Evolutionary conservation across 345 rosid species (phyloP).

Genomic region (Moricandia moricandioides): DNA sequence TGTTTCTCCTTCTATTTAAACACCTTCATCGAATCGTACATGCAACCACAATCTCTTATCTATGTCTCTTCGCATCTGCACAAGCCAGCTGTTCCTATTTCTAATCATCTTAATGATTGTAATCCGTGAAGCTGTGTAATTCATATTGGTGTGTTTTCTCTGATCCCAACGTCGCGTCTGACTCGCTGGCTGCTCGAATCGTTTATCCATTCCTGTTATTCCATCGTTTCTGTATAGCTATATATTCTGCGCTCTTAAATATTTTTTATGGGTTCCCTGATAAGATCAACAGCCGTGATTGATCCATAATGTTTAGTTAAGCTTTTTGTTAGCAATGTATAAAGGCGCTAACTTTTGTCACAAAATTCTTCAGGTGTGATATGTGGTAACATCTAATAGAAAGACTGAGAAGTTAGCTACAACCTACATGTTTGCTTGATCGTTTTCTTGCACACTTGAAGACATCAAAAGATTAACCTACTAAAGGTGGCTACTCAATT

Average conservation of each 20-base stretch:
- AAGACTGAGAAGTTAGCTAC: conserved; percentile 82
- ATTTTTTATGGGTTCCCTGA: not conserved
- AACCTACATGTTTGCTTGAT: conserved; percentile 54
- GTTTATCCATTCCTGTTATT: not conserved
- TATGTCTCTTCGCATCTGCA: not conserved
- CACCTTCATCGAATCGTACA: not conserved
- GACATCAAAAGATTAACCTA: conserved; percentile 69
- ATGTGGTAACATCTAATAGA: conserved; percentile 70
- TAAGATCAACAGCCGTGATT: not conserved
- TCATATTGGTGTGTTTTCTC: not conserved
- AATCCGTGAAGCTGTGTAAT: not conserved
- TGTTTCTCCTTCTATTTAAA: not conserved
- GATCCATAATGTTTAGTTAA: not conserved
- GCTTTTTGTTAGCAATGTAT: not conserved
- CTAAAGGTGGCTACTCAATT: conserved; percentile 88
- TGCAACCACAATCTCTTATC: not conserved
- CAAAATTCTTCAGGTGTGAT: conserved; percentile 59
- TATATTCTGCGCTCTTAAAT: not conserved
- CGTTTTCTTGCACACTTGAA: conserved; percentile 89
- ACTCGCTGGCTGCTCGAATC: not conserved
- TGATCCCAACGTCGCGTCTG: not conserved
- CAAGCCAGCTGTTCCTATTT: not conserved
- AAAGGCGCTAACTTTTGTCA: not conserved
- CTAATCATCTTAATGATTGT: not conserved
- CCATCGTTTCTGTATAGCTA: not conserved